Conservation (phyloP, 805 yeast genomes). For the Monosporozyma solicola region DNA sequence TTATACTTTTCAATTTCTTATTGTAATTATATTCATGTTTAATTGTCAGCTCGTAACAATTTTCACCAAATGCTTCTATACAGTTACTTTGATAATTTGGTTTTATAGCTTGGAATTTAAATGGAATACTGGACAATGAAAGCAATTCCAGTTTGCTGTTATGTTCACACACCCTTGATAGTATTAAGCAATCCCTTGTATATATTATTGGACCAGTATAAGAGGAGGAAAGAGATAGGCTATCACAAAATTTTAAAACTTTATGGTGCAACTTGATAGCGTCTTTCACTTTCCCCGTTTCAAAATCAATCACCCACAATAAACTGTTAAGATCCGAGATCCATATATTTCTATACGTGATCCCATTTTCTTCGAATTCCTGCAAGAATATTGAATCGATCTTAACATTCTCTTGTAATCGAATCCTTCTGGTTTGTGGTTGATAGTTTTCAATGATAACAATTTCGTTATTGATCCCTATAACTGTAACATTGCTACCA, state of each 20-base stretch:
- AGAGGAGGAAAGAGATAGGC: not conserved
- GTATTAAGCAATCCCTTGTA: not conserved
- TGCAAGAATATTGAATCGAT: slow-evolving; percentile 1
- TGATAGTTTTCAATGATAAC: slow-evolving; percentile 3
- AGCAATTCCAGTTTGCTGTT: not conserved
- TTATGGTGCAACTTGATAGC: slow-evolving; percentile 5
- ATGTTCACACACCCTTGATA: not conserved
- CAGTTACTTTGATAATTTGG: not conserved
- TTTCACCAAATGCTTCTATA: not conserved
- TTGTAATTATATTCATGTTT: not conserved
- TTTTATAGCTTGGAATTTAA: not conserved
- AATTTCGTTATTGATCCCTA: slow-evolving; percentile 6
- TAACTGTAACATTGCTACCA: slow-evolving; percentile 6
- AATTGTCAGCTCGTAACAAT: slow-evolving; percentile 1
- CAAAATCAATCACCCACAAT: slow-evolving; percentile 8
- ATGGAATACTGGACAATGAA: not conserved
- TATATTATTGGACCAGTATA: not conserved
- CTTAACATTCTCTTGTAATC: not conserved
- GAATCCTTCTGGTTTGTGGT: not conserved
- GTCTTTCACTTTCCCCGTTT: slow-evolving; percentile 1
- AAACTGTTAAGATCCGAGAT: slow-evolving; percentile 16
- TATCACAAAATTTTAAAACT: not conserved
- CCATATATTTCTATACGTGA: not conserved
- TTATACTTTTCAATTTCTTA: not conserved
- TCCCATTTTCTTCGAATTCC: not conserved